Evolutionary conservation across 208 protist species (phyloP), one percentile per base, ranked within the genome.

Genomic region (Wallacemonas sp.): DNA sequence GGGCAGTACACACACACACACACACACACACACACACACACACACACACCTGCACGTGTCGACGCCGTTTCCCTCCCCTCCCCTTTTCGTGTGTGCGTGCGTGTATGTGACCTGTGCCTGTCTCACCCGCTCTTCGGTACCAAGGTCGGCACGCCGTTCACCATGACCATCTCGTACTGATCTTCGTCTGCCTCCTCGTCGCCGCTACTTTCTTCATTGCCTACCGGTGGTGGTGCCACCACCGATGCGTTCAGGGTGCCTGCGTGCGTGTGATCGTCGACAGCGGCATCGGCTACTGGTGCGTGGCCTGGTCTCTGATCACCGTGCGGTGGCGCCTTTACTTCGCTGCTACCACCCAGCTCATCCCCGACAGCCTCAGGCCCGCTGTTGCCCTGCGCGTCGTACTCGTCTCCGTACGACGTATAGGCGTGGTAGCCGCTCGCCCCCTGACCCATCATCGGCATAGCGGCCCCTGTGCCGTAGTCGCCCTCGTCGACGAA

Each of bases 141-240:
- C 12, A 79, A 66, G 33, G 61, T 74, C 26, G 78, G 66, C 34
- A 88, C 73, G 54, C 87, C 87, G 55, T 93, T 88, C 71, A 87
- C 83, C 73, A 87, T 85, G 17, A 91, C 79, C 74, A 89, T 67
- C 67, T 89, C 79, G 48, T 87, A 81, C 60, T 77, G 72, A 19
- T 78, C 74, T 10, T 71, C 76, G 13, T 81, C 83, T 22, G 78
- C 79, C 3, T 89, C 83, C 30, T 89, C 82, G 22, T 71, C 79
- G 9, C 77, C 72, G 9, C 24, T 32, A 6, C 38, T 19, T 0
- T 27, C 61, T n/a, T n/a, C n/a, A n/a, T n/a, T n/a, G n/a, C n/a
- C n/a, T n/a, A n/a, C n/a, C n/a, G n/a, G n/a, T n/a, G n/a, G n/a
- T n/a, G n/a, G n/a, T n/a, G n/a, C n/a, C n/a, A n/a, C n/a, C n/a